Evolutionary conservation across 1,284 basidiomycete genomes (phyloP).

Genomic region (Pyrrhoderma lamaoense): DNA sequence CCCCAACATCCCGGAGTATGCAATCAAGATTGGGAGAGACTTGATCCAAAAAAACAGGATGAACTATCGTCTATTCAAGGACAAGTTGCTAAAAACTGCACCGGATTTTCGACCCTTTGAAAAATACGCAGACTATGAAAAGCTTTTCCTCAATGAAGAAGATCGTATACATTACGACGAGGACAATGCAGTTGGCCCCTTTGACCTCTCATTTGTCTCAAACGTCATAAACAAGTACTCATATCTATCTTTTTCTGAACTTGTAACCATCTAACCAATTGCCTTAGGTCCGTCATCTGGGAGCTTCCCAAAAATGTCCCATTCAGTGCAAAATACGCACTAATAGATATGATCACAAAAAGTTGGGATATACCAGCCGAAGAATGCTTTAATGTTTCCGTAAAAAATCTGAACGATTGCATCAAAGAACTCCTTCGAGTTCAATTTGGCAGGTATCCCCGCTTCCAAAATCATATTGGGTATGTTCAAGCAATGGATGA

Average conservation of each 20-base stretch:
- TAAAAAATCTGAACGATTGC: slow-evolving; percentile 20
- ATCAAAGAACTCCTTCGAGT: slow-evolving; percentile 21
- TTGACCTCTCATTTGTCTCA: slow-evolving; percentile 5
- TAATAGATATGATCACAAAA: slow-evolving; percentile 26
- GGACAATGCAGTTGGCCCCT: background rate
- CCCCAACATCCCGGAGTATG: too few species aligned
- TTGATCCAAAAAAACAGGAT: slow-evolving; percentile 17
- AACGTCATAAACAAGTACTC: slow-evolving; percentile 7
- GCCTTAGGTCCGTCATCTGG: slow-evolving; percentile 40
- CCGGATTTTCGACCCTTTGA: slow-evolving; percentile 16
- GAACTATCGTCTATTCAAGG: slow-evolving; percentile 17
- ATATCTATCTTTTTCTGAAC: too few species aligned
- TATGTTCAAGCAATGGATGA: slow-evolving; percentile 19
- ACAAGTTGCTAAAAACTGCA: slow-evolving; percentile 15
- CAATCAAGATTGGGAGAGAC: slow-evolving; percentile 2
- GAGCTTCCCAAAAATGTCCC: slow-evolving; percentile 46
- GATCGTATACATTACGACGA: too few species aligned
- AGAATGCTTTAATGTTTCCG: slow-evolving; percentile 33
- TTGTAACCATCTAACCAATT: background rate
- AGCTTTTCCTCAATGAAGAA: background rate
- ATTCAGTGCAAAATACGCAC: slow-evolving; percentile 37
- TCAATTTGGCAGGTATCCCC: slow-evolving; percentile 31
- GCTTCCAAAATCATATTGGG: slow-evolving; percentile 27
- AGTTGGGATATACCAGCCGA: slow-evolving; percentile 36
- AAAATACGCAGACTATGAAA: too few species aligned